A percentile compares a stretch with the other conserved stretches of the same genome.
These are phyloP conservation scores for Didymella sp. DNA, from an alignment of 2,329 filamentous ascomycete genomes.

Conservation along the genomic window DNA sequence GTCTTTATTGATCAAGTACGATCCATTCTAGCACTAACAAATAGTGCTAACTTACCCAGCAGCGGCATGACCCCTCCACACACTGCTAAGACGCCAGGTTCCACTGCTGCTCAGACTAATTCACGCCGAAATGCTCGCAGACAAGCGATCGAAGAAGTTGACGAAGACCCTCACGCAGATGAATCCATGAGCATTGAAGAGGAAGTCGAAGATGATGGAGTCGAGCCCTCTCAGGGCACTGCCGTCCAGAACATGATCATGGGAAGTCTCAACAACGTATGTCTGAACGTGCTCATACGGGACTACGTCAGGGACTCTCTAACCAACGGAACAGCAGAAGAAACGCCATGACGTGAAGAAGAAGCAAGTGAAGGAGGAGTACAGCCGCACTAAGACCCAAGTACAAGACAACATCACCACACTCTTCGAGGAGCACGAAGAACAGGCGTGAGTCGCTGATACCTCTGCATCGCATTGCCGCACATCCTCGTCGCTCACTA, in stretches of 20 bases:
- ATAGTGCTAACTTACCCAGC: slow-evolving; percentile 19
- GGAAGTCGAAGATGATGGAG: slow-evolving; percentile 6
- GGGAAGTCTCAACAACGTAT: slow-evolving; percentile 34
- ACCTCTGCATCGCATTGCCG: not conserved
- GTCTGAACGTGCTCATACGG: slow-evolving; percentile 12
- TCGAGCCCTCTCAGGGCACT: slow-evolving; percentile 16
- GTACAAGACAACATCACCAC: slow-evolving; percentile 29
- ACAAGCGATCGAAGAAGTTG: slow-evolving; percentile 13
- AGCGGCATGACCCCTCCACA: slow-evolving; percentile 26
- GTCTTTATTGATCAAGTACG: slow-evolving; percentile 4
- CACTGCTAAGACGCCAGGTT: slow-evolving; percentile 19
- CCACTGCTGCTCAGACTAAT: slow-evolving; percentile 2
- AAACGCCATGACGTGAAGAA: slow-evolving; percentile 33
- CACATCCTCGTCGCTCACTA: not conserved
- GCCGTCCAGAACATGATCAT: slow-evolving; percentile 28
- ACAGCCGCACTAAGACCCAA: slow-evolving; percentile 19
- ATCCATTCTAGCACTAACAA: slow-evolving; percentile 21
- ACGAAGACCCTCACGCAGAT: slow-evolving; percentile 10
- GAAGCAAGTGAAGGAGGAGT: slow-evolving; percentile 29
- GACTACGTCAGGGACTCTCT: not conserved
- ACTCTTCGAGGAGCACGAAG: slow-evolving; percentile 36
- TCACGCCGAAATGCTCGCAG: slow-evolving; percentile 19
- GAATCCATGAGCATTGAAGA: slow-evolving; percentile 15
- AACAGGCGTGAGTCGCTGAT: slow-evolving; percentile 35
- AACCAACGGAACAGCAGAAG: slow-evolving; percentile 31